phyloP scores from a whole-genome alignment of 345 rosid genomes.

The Brassica cretica region DNA sequence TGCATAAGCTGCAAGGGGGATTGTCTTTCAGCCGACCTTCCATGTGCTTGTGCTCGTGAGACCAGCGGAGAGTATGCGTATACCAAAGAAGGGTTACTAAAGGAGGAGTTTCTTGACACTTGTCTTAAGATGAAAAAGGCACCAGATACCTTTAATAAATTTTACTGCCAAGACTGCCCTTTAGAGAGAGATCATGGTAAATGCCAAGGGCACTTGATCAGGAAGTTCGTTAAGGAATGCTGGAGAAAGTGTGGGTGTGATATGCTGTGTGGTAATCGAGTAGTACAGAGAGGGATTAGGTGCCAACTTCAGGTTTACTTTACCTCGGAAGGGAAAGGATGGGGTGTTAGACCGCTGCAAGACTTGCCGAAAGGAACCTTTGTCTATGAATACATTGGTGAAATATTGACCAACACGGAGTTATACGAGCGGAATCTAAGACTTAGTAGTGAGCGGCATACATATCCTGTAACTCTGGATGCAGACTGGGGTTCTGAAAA shows the following conservation, averaged over 20 bases:
- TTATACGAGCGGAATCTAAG: slow-evolving; percentile 53
- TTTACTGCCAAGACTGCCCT: slow-evolving; percentile 78
- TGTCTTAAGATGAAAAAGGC: slow-evolving; percentile 48
- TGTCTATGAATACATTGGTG: slow-evolving; percentile 87
- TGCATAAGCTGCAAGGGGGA: slow-evolving; percentile 69
- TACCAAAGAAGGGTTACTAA: slow-evolving; percentile 56
- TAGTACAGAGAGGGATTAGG: slow-evolving; percentile 75
- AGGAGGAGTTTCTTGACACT: slow-evolving; percentile 53
- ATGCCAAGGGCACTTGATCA: slow-evolving; percentile 78
- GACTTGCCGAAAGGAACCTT: slow-evolving; percentile 88
- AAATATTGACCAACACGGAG: slow-evolving; percentile 76
- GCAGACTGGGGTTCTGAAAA: slow-evolving; percentile 76
- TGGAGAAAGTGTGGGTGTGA: slow-evolving; percentile 89
- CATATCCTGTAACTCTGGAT: slow-evolving; percentile 73
- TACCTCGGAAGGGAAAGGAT: slow-evolving; percentile 72
- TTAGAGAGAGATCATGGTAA: slow-evolving; percentile 61
- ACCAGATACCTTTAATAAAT: slow-evolving; percentile 42
- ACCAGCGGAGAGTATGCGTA: slow-evolving; percentile 87
- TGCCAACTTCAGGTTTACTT: slow-evolving; percentile 79
- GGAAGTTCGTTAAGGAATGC: slow-evolving; percentile 88
- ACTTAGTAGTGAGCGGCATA: slow-evolving; percentile 43
- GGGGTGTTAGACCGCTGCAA: slow-evolving; percentile 81
- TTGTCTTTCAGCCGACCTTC: slow-evolving; percentile 58
- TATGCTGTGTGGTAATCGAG: slow-evolving; percentile 76
- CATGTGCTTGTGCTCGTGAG: slow-evolving; percentile 81